Evolutionary conservation across 306 rosid species (phyloP), one percentile per base, ranked within the genome.

Genomic region (Cicer pinnatifidum): DNA sequence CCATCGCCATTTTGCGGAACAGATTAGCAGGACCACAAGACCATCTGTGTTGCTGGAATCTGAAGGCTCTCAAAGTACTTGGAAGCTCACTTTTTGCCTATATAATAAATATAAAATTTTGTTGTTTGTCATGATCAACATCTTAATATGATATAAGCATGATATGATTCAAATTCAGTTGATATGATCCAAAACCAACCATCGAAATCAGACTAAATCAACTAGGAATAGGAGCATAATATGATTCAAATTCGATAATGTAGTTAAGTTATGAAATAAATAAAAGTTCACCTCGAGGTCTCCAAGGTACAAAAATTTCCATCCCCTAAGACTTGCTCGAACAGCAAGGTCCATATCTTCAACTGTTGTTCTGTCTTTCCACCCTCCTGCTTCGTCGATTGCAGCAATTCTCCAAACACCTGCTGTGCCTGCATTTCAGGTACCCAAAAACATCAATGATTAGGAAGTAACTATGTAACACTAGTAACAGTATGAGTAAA

Each of bases 331-430:
- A 86, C 99, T 86, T n/a, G 93, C 92, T 10, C 99, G 96, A 51
- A 95, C 93, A 3, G 99, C 99, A 69, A 95, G 97, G 79, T 95
- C 99, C 99, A 95, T 95, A 61, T 95, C 99, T 73, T 95, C 99
- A 54, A 95, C 99, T 0, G 99, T 95, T 39, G 99, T 95, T 67
- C 99, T 83, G 78, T 95, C 99, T 76, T 95, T 95, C 99, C 99
- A 95, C 23, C 99, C 99, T 4, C 99, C 99, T 0, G 99, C 99
- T 82, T 95, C 99, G 9, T 92, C 92, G 59, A 95, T 95, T 6
- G 99, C 99, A 38, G 92, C 97, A 53, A 95, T 91, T 87, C 99
- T 90, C 97, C 99, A 95, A 9, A 95, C 80, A 64, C 99, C 99
- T 39, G 97, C 99, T 41, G 99, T 95, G 15, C 99, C 99, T 94